Conservation (phyloP, 805 yeast genomes). For the Schizosaccharomyces japonicus region DNA sequence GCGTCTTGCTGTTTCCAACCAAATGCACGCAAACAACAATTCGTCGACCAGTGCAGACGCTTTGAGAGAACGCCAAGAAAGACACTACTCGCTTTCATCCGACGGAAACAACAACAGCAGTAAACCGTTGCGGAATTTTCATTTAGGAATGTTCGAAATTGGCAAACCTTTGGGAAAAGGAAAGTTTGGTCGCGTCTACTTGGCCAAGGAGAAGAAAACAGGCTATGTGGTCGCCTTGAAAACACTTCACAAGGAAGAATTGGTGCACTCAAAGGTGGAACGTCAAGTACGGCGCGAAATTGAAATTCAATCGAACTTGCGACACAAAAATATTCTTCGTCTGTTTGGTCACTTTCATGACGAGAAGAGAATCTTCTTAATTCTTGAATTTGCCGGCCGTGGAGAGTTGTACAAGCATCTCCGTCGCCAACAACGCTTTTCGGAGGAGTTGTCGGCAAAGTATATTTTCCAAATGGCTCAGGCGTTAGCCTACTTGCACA, state of each 20-base stretch:
- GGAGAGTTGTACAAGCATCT: conserved; percentile 70
- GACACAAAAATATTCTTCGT: conserved; percentile 60
- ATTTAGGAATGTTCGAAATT: conserved; percentile 32
- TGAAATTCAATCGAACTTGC: conserved; percentile 59
- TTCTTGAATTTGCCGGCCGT: conserved; percentile 60
- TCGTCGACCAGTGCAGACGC: neutral
- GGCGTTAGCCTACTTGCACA: conserved; percentile 57
- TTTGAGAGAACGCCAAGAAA: neutral
- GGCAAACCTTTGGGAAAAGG: conserved; percentile 83
- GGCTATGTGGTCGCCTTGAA: conserved; percentile 77
- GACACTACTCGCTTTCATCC: neutral
- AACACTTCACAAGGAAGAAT: conserved; percentile 67
- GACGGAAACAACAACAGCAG: neutral
- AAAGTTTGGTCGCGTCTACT: conserved; percentile 76
- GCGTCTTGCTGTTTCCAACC: neutral
- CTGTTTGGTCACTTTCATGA: conserved; percentile 74
- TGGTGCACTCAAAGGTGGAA: conserved; percentile 51
- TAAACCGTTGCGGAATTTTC: neutral
- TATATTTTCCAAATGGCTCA: conserved; percentile 64
- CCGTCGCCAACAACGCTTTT: conserved; percentile 39
- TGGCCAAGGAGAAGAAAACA: conserved; percentile 50
- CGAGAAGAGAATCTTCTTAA: conserved; percentile 49
- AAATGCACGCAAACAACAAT: neutral
- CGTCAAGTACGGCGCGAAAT: conserved; percentile 75
- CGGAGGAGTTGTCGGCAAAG: conserved; percentile 4